phyloP scores from a whole-genome alignment of 2,329 filamentous ascomycete species.

The Trichophyton benhamiae region DNA sequence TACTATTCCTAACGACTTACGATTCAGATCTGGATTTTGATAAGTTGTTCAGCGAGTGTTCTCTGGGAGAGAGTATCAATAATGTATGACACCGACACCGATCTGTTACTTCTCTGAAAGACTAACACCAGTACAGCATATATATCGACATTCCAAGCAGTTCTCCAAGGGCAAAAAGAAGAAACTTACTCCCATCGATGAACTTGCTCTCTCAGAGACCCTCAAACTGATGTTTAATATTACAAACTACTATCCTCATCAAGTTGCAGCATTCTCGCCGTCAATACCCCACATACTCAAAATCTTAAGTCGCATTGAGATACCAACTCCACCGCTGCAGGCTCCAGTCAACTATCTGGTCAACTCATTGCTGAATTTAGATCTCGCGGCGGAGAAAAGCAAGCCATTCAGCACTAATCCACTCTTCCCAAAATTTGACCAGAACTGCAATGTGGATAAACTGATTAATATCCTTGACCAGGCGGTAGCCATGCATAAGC shows the following conservation, averaged over 20 bases:
- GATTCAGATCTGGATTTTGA: constrained; percentile 56
- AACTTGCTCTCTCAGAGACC: constrained; percentile 71
- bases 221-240: constrained; percentile 85
- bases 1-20: constrained; percentile 72
- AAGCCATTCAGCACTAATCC: constrained; percentile 36
- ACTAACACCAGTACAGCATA: constrained; percentile 35
- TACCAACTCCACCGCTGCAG: constrained; percentile 56
- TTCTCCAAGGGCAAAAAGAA: constrained; percentile 34
- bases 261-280: constrained; percentile 49
- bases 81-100: constrained; percentile 24
- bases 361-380: constrained; percentile 70
- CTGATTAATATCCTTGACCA: constrained; percentile 59
- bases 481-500: constrained; percentile 50
- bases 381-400: constrained; percentile 47
- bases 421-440: constrained; percentile 54
- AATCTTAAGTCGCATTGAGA: constrained; percentile 52
- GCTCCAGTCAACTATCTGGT: constrained; percentile 59
- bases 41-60: constrained; percentile 52
- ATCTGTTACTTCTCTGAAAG: background rate
- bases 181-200: constrained; percentile 42
- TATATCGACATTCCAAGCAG: constrained; percentile 55
- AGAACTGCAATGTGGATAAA: constrained; percentile 48
- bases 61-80: constrained; percentile 55
- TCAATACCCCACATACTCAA: constrained; percentile 58
- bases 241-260: constrained; percentile 57